Evolutionary conservation across 2,329 filamentous ascomycete species (phyloP).

Genomic region (Neoscytalidium dimidiatum): DNA sequence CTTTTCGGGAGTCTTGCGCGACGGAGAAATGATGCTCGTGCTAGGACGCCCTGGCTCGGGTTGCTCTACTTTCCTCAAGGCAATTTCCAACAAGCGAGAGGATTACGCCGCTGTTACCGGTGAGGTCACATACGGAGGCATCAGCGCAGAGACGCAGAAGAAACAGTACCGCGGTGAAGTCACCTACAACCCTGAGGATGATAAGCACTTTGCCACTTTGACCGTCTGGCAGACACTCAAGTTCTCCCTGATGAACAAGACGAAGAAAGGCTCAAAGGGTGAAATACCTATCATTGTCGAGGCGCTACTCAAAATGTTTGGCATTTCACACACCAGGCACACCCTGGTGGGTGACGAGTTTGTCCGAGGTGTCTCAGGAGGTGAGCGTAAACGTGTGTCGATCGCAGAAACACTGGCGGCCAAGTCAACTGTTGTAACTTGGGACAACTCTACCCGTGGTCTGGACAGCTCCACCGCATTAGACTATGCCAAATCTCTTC

Average conservation of each 20-base stretch:
- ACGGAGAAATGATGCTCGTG: conserved; percentile 72
- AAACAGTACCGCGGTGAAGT: conserved; percentile 74
- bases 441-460: conserved; percentile 61
- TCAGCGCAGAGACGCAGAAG: conserved; percentile 66
- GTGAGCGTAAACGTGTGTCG: conserved; percentile 77
- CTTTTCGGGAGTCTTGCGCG: conserved; percentile 67
- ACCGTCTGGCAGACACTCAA: conserved; percentile 77
- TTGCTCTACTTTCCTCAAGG: conserved; percentile 76
- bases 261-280: conserved; percentile 63
- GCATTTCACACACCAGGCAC: conserved; percentile 72
- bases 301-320: conserved; percentile 75
- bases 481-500: conserved; percentile 57
- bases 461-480: conserved; percentile 47
- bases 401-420: conserved; percentile 77
- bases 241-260: conserved; percentile 76
- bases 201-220: conserved; percentile 71
- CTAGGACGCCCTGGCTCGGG: conserved; percentile 73
- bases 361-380: conserved; percentile 74
- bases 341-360: conserved; percentile 76
- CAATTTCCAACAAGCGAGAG: conserved; percentile 69
- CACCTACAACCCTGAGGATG: conserved; percentile 77
- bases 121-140: conserved; percentile 71
- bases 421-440: conserved; percentile 70
- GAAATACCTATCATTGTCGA: conserved; percentile 70
- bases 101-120: conserved; percentile 68